These are phyloP conservation scores for Penicillium paxilli DNA, from an alignment of 495 filamentous ascomycete genomes.

Conservation along the genomic window DNA sequence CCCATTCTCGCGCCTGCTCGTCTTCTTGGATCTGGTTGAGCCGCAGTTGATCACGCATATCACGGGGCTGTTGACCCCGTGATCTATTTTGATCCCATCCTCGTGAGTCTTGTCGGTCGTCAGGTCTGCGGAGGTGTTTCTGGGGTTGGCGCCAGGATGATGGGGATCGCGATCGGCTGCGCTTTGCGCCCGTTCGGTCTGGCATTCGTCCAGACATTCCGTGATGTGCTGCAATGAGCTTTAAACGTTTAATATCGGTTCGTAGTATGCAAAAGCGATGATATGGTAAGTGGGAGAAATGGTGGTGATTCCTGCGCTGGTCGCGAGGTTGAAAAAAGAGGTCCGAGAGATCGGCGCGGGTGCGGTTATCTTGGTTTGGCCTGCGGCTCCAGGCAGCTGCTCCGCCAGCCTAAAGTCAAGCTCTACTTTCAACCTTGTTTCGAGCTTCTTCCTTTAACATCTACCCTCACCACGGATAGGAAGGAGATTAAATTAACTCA, in stretches of 20 bases:
- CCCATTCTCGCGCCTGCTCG: constrained; percentile 78
- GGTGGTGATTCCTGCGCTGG: neutral
- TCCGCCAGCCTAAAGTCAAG: neutral
- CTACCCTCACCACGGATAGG: too few species aligned
- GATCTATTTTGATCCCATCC: constrained; percentile 22
- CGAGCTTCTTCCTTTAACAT: neutral
- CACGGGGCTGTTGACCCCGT: constrained; percentile 29
- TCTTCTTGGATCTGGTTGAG: constrained; percentile 67
- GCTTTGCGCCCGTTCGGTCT: constrained; percentile 33
- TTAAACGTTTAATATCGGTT: too few species aligned
- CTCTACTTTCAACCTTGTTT: neutral
- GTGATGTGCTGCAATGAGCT: neutral
- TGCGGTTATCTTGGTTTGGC: constrained; percentile 30
- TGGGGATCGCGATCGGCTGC: constrained; percentile 46
- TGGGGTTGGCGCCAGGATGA: constrained; percentile 41
- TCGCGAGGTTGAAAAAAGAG: constrained; percentile 18
- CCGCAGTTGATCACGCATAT: constrained; percentile 51
- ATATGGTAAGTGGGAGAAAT: too few species aligned
- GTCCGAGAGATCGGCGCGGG: constrained; percentile 24
- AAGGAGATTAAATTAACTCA: too few species aligned
- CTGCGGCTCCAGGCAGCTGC: constrained; percentile 20
- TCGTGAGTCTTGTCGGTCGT: constrained; percentile 25
- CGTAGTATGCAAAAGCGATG: too few species aligned
- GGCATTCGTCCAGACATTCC: constrained; percentile 37
- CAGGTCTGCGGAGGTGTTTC: constrained; percentile 35